A percentile compares a stretch with the other conserved stretches of the same genome.
Evolutionary conservation across 345 rosid genomes (phyloP).

Genomic region (Eucalyptus erythrocorys): DNA sequence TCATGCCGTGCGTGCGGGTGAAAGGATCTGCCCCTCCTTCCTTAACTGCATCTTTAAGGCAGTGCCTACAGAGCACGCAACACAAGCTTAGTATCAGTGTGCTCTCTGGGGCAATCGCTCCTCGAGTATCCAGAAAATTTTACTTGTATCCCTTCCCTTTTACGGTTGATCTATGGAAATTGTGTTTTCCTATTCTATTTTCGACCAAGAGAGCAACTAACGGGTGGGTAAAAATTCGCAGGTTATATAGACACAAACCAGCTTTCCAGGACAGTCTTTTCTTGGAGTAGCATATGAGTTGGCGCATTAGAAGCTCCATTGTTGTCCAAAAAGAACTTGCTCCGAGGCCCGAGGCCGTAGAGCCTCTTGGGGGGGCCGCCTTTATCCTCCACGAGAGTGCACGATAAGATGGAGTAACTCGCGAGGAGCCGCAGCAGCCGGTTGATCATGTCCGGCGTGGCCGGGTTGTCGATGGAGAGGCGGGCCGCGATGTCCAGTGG

Average conservation of each 20-base stretch:
- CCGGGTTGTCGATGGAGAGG: not conserved
- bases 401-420: not conserved
- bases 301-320: not conserved
- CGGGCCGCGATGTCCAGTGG: not conserved
- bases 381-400: not conserved
- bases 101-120: not conserved
- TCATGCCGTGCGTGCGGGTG: not conserved
- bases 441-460: not conserved
- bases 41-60: not conserved
- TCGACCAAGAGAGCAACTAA: not conserved
- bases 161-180: not conserved
- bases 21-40: not conserved
- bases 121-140: not conserved
- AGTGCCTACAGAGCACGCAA: not conserved
- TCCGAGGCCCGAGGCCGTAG: not conserved
- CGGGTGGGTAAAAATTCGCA: not conserved
- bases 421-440: not conserved
- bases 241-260: not conserved
- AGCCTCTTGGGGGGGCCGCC: not conserved
- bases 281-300: not conserved
- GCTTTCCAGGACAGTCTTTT: not conserved
- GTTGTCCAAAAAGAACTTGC: not conserved
- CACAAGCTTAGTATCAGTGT: not conserved
- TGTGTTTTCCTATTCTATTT: not conserved
- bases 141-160: not conserved